A percentile compares a stretch with the other conserved stretches of the same genome.
phyloP scores from a whole-genome alignment of 78 protist genomes.

The Capsaspora owczarzaki region DNA sequence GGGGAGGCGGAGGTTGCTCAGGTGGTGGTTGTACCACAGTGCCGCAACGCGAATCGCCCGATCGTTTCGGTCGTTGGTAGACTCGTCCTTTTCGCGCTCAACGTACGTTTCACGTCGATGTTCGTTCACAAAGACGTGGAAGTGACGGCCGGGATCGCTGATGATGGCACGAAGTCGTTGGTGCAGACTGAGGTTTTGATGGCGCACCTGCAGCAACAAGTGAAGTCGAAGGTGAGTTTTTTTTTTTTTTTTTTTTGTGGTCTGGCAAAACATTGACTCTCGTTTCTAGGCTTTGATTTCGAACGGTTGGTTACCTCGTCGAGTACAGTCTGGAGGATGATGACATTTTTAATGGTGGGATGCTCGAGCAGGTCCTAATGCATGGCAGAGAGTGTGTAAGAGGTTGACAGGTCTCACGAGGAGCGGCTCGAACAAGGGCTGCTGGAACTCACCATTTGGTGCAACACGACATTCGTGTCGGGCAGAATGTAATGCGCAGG shows the following conservation, averaged over 20 bases:
- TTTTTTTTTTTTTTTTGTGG: too few relatives aligned
- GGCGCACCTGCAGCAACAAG: slow-evolving; percentile 43
- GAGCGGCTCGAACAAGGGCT: too few relatives aligned
- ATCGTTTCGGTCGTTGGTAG: slow-evolving; percentile 78
- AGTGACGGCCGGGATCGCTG: slow-evolving; percentile 16
- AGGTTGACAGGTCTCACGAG: background rate
- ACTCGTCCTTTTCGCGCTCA: slow-evolving; percentile 31
- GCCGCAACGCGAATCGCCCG: slow-evolving; percentile 57
- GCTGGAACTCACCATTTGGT: slow-evolving; percentile 51
- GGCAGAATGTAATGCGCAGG: slow-evolving; percentile 31
- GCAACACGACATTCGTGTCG: slow-evolving; percentile 77
- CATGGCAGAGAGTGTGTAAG: background rate
- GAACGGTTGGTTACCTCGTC: slow-evolving; percentile 64
- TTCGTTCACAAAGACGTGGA: slow-evolving; percentile 72
- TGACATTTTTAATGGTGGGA: slow-evolving; percentile 44
- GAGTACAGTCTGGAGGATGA: slow-evolving; percentile 64
- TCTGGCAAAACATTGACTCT: too few relatives aligned
- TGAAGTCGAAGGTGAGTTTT: too few relatives aligned
- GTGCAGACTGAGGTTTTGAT: slow-evolving; percentile 35
- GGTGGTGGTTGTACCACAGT: slow-evolving; percentile 54
- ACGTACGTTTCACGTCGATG: slow-evolving; percentile 49
- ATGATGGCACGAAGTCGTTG: slow-evolving; percentile 42
- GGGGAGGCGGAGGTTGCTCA: background rate
- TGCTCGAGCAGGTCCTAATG: slow-evolving; percentile 50
- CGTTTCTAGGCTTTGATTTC: too few relatives aligned